phyloP scores from a whole-genome alignment of 495 filamentous ascomycete species.

The Penicillium flavigenum region DNA sequence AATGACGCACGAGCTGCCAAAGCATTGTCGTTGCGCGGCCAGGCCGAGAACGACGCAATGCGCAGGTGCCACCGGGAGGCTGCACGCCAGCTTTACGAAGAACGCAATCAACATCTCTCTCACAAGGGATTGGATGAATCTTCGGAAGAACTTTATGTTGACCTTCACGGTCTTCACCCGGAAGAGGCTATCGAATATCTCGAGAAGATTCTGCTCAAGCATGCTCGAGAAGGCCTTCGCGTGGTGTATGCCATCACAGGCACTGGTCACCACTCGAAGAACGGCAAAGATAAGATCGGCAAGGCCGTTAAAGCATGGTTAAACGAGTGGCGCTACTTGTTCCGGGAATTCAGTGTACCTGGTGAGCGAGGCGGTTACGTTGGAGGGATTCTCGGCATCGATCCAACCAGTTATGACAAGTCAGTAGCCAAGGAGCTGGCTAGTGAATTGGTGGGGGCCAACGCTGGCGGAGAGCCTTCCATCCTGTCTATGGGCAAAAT shows the following conservation, averaged over 20 bases:
- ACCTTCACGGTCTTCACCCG: conserved; percentile 93
- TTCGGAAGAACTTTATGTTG: conserved; percentile 81
- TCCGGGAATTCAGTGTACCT: conserved; percentile 92
- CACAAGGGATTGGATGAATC: conserved; percentile 40
- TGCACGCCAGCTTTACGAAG: conserved; percentile 86
- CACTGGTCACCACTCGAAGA: conserved; percentile 96
- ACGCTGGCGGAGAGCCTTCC: conserved; percentile 23
- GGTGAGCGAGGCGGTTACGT: conserved; percentile 78
- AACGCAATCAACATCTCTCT: conserved; percentile 74
- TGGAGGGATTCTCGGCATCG: conserved; percentile 92
- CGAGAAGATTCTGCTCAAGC: conserved; percentile 79
- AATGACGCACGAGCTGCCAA: conserved; percentile 97
- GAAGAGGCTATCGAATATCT: conserved; percentile 97
- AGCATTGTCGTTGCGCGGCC: conserved; percentile 87
- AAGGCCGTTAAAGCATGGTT: conserved; percentile 89
- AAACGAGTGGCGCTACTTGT: conserved; percentile 94
- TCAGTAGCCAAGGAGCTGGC: conserved; percentile 35
- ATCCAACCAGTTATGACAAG: conserved; percentile 86
- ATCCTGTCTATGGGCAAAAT: conserved; percentile 46
- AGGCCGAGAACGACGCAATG: conserved; percentile 96
- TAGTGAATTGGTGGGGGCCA: conserved; percentile 26
- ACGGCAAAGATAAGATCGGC: conserved; percentile 97
- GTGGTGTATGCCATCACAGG: conserved; percentile 95
- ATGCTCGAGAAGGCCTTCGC: conserved; percentile 61
- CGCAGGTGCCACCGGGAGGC: conserved; percentile 95